These are phyloP conservation scores for Nepenthes gracilis DNA, from an alignment of 148 eudicot species.

Conservation along the genomic window DNA sequence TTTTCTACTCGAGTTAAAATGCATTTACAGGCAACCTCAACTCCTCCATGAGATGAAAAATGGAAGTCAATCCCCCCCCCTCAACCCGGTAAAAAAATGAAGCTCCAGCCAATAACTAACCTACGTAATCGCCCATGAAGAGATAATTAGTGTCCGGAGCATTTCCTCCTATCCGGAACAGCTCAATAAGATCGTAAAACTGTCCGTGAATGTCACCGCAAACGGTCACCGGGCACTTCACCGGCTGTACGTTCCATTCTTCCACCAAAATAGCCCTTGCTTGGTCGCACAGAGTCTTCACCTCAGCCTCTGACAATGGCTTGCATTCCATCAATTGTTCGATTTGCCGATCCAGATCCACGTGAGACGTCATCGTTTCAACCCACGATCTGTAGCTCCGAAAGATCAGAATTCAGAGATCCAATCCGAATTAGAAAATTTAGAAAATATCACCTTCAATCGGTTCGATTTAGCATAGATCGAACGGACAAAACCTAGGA, in stretches of 20 bases:
- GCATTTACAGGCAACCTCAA: too few relatives aligned
- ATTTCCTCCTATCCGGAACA: constrained; percentile 36
- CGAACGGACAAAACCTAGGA: background rate
- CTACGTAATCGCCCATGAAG: constrained; percentile 47
- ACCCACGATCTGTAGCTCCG: constrained; percentile 6
- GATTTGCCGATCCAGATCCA: constrained; percentile 37
- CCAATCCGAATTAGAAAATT: background rate
- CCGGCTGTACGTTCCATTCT: constrained; percentile 45
- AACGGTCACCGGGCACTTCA: constrained; percentile 42
- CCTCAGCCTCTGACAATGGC: constrained; percentile 33
- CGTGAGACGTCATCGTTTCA: constrained; percentile 15
- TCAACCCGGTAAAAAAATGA: background rate
- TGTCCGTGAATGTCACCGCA: constrained; percentile 45
- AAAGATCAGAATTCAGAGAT: background rate
- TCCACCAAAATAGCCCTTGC: constrained; percentile 33
- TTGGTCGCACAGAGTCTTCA: constrained; percentile 33
- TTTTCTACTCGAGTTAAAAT: too few relatives aligned
- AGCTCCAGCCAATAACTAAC: constrained; percentile 14
- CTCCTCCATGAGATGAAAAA: background rate
- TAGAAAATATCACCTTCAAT: background rate
- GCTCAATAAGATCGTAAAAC: constrained; percentile 39
- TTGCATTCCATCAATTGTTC: constrained; percentile 48
- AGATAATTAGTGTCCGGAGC: constrained; percentile 42
- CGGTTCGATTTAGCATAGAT: background rate
- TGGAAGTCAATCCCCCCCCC: background rate